Evolutionary conservation across 129 eudicot species (phyloP), one percentile per base, ranked within the genome.

Genomic region (Pseudognaphalium luteoalbum): DNA sequence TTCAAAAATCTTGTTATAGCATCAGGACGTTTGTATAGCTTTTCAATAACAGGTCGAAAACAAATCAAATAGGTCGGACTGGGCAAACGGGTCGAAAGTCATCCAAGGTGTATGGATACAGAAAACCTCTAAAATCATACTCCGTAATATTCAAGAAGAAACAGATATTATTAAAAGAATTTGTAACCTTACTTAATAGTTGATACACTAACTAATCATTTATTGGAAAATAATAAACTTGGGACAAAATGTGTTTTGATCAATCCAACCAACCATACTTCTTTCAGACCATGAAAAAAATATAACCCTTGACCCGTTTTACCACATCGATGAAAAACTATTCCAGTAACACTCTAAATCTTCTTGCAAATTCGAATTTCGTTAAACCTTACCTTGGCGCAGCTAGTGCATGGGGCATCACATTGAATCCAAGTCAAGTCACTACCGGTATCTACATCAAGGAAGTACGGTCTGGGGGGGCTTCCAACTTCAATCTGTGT

Each of bases 371-470:
- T 76, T 69, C 0, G 6, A 63, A 1, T 71, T 62, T 44, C 21
- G 21, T 21, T 50, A 29, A 72, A 52, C 2, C 15, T 69, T 80
- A 91, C 97, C 94, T 87, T 89, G 50, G 96, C 89, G 76, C 97
- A 91, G 59, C 96, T 88, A 78, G 83, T 47, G 70, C 97, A 91
- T 3, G 97, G 97, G 57, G 97, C 97, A 85, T 91, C 97, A 82
- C 97, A 91, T 42, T 91, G 97, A 64, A 91, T 76, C 97, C 97
- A 91, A 41, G 96, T 83, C 71, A 91, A 80, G 80, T 91, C 97
- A 78, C 97, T 91, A 62, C 97, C 97, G 0, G 97, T 91, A 65
- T 91, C 97, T 63, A 89, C 76, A 69, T 91, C 97, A 76, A 91
- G 95, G 28, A 85, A 91, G 64, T 91, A 91, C 19, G 92, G 92